A percentile compares a stretch with the other conserved stretches of the same genome.
These are phyloP conservation scores for Comarum palustre DNA, from an alignment of 306 rosid genomes.

Conservation along the genomic window DNA sequence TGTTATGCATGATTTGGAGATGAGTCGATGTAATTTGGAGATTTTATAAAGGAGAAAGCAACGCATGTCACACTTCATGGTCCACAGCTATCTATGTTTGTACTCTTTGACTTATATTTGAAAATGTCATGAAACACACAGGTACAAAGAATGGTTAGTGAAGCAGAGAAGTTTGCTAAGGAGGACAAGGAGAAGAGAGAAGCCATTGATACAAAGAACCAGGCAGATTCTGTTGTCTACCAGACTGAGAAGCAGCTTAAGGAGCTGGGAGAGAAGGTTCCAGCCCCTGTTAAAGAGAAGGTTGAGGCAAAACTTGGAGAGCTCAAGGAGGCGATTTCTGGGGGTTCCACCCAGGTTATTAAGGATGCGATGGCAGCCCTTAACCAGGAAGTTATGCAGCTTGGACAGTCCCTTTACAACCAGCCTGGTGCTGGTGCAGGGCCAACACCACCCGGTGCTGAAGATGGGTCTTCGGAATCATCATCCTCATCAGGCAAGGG, in stretches of 20 bases:
- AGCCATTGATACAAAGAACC: conserved; percentile 80
- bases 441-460: conserved; percentile 45
- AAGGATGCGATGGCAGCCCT: conserved; percentile 67
- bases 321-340: conserved; percentile 62
- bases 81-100: not conserved
- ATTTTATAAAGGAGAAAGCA: too few relatives aligned
- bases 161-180: conserved; percentile 74
- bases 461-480: conserved; percentile 56
- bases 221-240: conserved; percentile 72
- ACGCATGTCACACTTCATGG: not conserved
- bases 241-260: conserved; percentile 77
- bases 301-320: conserved; percentile 65
- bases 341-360: conserved; percentile 52
- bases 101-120: conserved; percentile 22
- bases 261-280: conserved; percentile 69
- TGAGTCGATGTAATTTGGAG: too few relatives aligned
- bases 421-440: conserved; percentile 42
- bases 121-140: conserved; percentile 27
- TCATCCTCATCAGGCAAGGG: conserved; percentile 39
- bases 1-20: not conserved
- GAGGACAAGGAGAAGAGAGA: conserved; percentile 97
- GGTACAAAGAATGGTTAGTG: conserved; percentile 82
- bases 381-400: conserved; percentile 70
- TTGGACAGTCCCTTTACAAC: conserved; percentile 69
- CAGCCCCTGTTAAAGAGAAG: conserved; percentile 58